Base-by-base conservation (phyloP, 1,139 yeast species). In the Geotrichum siamense region DNA sequence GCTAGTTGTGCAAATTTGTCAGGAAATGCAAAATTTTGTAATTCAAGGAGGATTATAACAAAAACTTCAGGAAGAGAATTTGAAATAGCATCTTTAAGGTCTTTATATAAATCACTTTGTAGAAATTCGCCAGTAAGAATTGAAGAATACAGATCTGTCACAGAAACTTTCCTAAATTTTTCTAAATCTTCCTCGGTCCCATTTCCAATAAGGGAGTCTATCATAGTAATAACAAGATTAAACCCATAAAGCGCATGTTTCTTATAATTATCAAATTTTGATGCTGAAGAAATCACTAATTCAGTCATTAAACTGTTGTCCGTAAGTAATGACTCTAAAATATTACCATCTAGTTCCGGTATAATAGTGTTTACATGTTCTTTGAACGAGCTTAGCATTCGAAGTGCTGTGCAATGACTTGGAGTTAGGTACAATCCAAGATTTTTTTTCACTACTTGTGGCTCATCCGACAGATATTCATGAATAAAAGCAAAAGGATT, bases 401-500 rank as follows among this genome's bases (percentile, higher is more conserved):
- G 58, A 25, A 75, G 58, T 6, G 70, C 63, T 21, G 60, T 60
- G 23, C 67, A 58, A 50, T 74, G 59, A 5, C 42, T 46, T 3
- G 49, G 38, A 4, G 53, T 47, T 5, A 54, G 67, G 12, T 59
- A 53, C 2, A 55, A 56, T 31, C 59, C 60, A 12, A 69, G 51
- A 39, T 55, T 57, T 34, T 62, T n/a, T 12, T 19, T 16, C 20
- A 27, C 22, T 22, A 23, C 34, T 21, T 31, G 61, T 31, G 63
- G 59, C 12, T 63, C 61, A 17, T 68, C 68, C 37, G 65, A 65
- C 6, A 64, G 61, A 55, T 62, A 56, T 43, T 68, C 55, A 9
- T 57, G 48, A 17, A 72, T 65, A 1, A 74, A 61, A 0, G 82
- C 69, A 44, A 79, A 70, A 1, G 91, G 86, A 63, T 78, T 81